Evolutionary conservation across 2,329 filamentous ascomycete genomes (phyloP).

Genomic region (Aspergillus neotritici): DNA sequence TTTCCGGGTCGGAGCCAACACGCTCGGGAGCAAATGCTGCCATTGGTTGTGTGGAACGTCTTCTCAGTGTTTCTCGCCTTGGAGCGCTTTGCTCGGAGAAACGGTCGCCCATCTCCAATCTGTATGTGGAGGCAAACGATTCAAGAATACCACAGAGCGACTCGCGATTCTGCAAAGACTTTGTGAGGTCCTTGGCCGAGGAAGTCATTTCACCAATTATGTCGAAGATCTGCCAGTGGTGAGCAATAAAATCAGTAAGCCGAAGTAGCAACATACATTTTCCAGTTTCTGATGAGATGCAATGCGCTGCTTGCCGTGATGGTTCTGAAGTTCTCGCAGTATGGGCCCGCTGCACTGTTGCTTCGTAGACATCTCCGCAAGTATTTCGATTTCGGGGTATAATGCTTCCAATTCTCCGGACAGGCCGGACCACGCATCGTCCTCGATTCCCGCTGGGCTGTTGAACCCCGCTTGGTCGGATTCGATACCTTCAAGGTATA

Average conservation of each 20-base stretch:
- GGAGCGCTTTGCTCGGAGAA: slow-evolving; percentile 17
- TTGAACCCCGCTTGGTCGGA: neutral
- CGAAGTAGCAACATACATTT: slow-evolving; percentile 21
- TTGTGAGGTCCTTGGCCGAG: slow-evolving; percentile 24
- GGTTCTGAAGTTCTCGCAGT: slow-evolving; percentile 29
- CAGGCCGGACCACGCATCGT: slow-evolving; percentile 21
- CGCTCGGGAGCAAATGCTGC: slow-evolving; percentile 13
- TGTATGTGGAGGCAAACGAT: slow-evolving; percentile 27
- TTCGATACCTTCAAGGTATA: slow-evolving; percentile 32
- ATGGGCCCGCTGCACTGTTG: slow-evolving; percentile 40
- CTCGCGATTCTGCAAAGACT: slow-evolving; percentile 27
- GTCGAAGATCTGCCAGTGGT: slow-evolving; percentile 27
- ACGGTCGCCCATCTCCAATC: slow-evolving; percentile 23
- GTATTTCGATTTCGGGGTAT: slow-evolving; percentile 36
- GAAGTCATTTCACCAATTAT: slow-evolving; percentile 30
- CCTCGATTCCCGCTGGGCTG: slow-evolving; percentile 3
- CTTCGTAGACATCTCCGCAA: slow-evolving; percentile 39
- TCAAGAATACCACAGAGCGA: slow-evolving; percentile 33
- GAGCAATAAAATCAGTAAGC: slow-evolving; percentile 2
- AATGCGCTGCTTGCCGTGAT: slow-evolving; percentile 25
- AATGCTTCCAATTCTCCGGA: slow-evolving; percentile 36
- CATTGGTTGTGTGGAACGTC: slow-evolving; percentile 22
- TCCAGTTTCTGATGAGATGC: slow-evolving; percentile 31
- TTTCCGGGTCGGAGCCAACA: slow-evolving; percentile 11
- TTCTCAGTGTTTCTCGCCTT: slow-evolving; percentile 24